A percentile compares a stretch with the other conserved stretches of the same genome.
Evolutionary conservation across 1,284 basidiomycete species (phyloP).

Genomic region (Trametes polyzona): DNA sequence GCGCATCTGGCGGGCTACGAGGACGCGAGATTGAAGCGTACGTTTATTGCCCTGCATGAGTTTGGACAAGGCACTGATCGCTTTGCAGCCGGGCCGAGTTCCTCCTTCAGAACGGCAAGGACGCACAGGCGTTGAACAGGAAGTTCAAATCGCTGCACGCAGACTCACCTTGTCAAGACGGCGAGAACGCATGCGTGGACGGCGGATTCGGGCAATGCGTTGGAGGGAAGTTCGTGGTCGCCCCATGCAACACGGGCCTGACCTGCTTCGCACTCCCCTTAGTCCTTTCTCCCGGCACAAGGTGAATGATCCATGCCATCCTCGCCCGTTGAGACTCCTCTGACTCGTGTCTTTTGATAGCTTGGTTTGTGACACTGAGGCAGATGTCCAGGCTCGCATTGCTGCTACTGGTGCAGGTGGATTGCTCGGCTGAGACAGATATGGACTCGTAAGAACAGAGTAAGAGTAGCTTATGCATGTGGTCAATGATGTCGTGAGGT

Average conservation of each 20-base stretch:
- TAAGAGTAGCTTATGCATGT: too few relatives aligned
- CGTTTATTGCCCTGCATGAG: background rate
- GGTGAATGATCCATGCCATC: slow-evolving; percentile 14
- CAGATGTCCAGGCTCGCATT: slow-evolving; percentile 54
- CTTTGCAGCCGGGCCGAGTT: slow-evolving; percentile 33
- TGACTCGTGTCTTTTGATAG: slow-evolving; percentile 25
- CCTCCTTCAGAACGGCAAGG: slow-evolving; percentile 30
- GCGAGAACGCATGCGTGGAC: slow-evolving; percentile 43
- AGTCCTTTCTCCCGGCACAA: slow-evolving; percentile 50
- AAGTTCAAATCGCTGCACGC: slow-evolving; percentile 32
- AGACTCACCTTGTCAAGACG: slow-evolving; percentile 30
- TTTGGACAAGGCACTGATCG: background rate
- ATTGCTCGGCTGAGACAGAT: slow-evolving; percentile 21
- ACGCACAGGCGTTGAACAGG: slow-evolving; percentile 43
- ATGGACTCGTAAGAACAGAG: slow-evolving; percentile 20
- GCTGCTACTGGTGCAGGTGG: slow-evolving; percentile 50
- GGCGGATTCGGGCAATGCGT: slow-evolving; percentile 46
- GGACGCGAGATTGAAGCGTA: slow-evolving; percentile 20
- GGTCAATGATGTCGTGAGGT: too few relatives aligned
- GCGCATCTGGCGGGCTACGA: slow-evolving; percentile 18
- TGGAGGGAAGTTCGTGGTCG: slow-evolving; percentile 40
- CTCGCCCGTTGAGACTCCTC: slow-evolving; percentile 35
- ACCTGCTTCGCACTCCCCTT: slow-evolving; percentile 51
- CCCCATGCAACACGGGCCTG: slow-evolving; percentile 38
- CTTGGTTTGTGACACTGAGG: slow-evolving; percentile 46